Percentiles rank a stretch among this genome's conserved stretches.
Evolutionary conservation across 208 protist genomes (phyloP).

Genomic region (Crithidia mellificae): DNA sequence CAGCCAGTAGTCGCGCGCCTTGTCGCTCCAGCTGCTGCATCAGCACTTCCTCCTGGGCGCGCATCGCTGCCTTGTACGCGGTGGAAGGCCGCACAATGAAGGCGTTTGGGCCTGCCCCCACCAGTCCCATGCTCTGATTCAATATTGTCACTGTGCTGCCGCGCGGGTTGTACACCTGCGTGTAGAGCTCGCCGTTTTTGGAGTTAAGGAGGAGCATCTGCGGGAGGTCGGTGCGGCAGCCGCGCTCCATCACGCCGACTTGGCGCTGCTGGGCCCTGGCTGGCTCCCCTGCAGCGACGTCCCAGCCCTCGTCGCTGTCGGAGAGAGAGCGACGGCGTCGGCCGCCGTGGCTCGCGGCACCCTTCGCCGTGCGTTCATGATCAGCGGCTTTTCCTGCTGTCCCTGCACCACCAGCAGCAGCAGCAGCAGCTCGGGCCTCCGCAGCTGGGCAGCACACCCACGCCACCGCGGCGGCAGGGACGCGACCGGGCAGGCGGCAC

Average conservation of each 20-base stretch:
- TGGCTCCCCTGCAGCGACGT: not conserved
- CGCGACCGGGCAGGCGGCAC: slow-evolving; percentile 41
- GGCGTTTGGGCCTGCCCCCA: slow-evolving; percentile 58
- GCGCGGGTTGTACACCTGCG: slow-evolving; percentile 56
- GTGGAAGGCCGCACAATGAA: slow-evolving; percentile 24
- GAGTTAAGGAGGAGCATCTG: slow-evolving; percentile 57
- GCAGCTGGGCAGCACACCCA: slow-evolving; percentile 32
- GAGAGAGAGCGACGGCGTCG: not conserved
- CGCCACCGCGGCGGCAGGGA: slow-evolving; percentile 48
- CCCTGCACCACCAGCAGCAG: not conserved
- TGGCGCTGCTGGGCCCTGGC: not conserved
- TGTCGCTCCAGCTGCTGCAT: slow-evolving; percentile 19
- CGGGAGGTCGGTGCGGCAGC: slow-evolving; percentile 43
- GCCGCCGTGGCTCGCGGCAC: not conserved
- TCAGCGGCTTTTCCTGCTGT: too few relatives aligned
- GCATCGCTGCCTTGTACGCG: slow-evolving; percentile 10
- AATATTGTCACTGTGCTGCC: slow-evolving; percentile 40
- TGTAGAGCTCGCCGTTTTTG: slow-evolving; percentile 63
- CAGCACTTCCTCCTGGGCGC: slow-evolving; percentile 14
- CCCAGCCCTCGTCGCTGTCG: not conserved
- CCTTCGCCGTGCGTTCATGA: slow-evolving; percentile 1
- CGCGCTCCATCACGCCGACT: slow-evolving; percentile 22
- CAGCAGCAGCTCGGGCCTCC: not conserved
- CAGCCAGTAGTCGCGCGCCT: slow-evolving; percentile 1
- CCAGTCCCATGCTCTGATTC: slow-evolving; percentile 35